Conservation (phyloP, 352 stramenopile genomes). For the Phytophthora sansomeana region DNA sequence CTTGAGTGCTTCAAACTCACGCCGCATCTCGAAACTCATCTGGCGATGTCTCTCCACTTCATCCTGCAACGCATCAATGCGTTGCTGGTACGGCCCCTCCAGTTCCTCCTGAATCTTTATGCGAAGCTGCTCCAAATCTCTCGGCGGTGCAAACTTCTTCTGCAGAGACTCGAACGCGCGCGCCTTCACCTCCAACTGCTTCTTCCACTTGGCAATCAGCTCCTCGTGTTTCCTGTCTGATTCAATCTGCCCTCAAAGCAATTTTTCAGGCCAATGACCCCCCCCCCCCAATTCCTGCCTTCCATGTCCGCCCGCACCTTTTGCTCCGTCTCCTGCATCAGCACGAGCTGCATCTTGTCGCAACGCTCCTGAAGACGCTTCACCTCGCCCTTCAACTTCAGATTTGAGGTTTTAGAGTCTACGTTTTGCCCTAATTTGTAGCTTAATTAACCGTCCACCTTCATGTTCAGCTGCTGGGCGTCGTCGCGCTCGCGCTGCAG, state of each 20-base stretch:
- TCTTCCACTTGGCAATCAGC: constrained; percentile 86
- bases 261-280: not conserved
- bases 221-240: constrained; percentile 84
- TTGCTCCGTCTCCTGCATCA: constrained; percentile 86
- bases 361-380: constrained; percentile 80
- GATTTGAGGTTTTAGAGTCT: not conserved
- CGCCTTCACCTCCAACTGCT: constrained; percentile 84
- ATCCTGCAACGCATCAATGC: constrained; percentile 63
- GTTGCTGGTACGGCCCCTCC: constrained; percentile 77
- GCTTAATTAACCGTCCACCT: constrained; percentile 34
- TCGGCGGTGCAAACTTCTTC: constrained; percentile 82
- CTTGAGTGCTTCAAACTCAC: constrained; percentile 84
- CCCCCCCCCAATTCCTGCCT: too few relatives aligned
- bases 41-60: constrained; percentile 82
- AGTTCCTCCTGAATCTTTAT: constrained; percentile 88
- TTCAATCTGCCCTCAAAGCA: constrained; percentile 56
- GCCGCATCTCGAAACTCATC: constrained; percentile 67
- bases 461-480: constrained; percentile 65
- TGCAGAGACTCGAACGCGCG: constrained; percentile 84
- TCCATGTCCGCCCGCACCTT: constrained; percentile 44
- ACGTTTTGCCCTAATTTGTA: not conserved
- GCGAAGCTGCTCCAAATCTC: constrained; percentile 82
- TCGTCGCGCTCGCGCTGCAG: constrained; percentile 82
- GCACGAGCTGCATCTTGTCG: constrained; percentile 79
- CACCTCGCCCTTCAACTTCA: constrained; percentile 66